Percentiles rank a stretch among this genome's conserved stretches.
These are phyloP conservation scores for Periconia digitata DNA, from an alignment of 2,329 filamentous ascomycete genomes.

Conservation along the genomic window DNA sequence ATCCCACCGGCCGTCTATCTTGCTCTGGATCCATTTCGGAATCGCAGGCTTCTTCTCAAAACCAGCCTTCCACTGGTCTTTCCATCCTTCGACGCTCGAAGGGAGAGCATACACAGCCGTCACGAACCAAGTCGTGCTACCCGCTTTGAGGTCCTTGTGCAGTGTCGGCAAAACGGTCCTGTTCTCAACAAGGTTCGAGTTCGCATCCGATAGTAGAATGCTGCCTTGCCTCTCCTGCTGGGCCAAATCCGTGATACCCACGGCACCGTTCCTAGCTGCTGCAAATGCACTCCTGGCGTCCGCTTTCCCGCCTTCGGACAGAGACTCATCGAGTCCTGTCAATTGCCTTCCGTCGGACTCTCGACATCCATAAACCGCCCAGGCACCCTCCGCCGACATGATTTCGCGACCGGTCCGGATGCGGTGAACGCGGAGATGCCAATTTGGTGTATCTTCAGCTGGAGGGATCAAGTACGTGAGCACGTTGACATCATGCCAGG, in stretches of 20 bases:
- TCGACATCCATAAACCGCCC: conserved; percentile 67
- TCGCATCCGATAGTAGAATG: conserved; percentile 74
- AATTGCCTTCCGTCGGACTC: conserved; percentile 61
- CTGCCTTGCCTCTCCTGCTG: conserved; percentile 56
- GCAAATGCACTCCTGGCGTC: conserved; percentile 43
- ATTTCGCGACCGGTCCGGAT: conserved; percentile 63
- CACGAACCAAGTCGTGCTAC: conserved; percentile 66
- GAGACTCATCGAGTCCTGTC: conserved; percentile 41
- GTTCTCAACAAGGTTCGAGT: conserved; percentile 74
- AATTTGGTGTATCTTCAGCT: conserved; percentile 56
- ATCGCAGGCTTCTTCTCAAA: conserved; percentile 63
- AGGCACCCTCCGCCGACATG: conserved; percentile 73
- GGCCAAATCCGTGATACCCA: conserved; percentile 53
- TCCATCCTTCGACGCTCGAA: conserved; percentile 54
- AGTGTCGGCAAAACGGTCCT: conserved; percentile 72
- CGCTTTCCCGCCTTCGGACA: conserved; percentile 43
- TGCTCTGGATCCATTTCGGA: conserved; percentile 61
- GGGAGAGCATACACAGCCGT: conserved; percentile 73
- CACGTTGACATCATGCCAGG: conserved; percentile 68
- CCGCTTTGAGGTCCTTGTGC: conserved; percentile 61
- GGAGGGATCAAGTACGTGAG: conserved; percentile 68
- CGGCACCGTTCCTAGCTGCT: conserved; percentile 53
- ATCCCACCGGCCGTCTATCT: conserved; percentile 46
- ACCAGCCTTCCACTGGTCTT: conserved; percentile 42
- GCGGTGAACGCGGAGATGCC: conserved; percentile 68